Evolutionary conservation across 768 basidiomycete genomes (phyloP), one percentile per base, ranked within the genome.

Genomic region (Rhodotorula sphaerocarpa): DNA sequence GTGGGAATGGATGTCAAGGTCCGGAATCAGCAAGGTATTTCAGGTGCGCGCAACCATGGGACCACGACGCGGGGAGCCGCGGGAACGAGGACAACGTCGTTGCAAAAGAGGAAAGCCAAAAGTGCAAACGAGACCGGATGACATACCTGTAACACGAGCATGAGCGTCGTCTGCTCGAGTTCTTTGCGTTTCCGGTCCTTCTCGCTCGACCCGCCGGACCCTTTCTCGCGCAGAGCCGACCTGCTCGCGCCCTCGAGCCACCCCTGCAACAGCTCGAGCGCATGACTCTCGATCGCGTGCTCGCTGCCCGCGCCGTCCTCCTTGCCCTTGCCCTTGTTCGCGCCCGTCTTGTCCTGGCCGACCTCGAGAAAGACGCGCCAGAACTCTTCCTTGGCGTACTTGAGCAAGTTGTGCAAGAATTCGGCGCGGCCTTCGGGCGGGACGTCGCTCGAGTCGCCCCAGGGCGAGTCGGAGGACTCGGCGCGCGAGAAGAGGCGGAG

Each of bases 361-460:
- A 46, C 48, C 3, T 36, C 41, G 42, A 65, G 34, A 54, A 53
- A 65, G 31, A 53, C 58, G 7, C 31, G 30, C 54, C 54, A 65
- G 30, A 59, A 65, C 1, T 65, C 63, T 9, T 59, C 63, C 15
- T 20, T n/a, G 2, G 25, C 63, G 45, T 59, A 59, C 50, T 50
- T 46, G 43, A 52, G 11, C 2, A 60, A 0, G 14, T 43, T 28
- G 5, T n/a, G 34, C 18, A 65, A 33, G n/a, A 65, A 36, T 39
- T 59, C 53, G 39, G 55, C 55, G 16, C 63, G 41, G 0, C 63
- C 63, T 34, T 65, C 58, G 27, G 63, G 63, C 27, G 63, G 63
- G 10, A 65, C 58, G 36, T 65, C 63, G 33, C 54, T 56, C 43
- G 54, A 53, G 25, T 65, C 63, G 9, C 53, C 50, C 63, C 63